These are phyloP conservation scores for Penicillium verhagenii DNA, from an alignment of 495 filamentous ascomycete genomes.

Conservation along the genomic window DNA sequence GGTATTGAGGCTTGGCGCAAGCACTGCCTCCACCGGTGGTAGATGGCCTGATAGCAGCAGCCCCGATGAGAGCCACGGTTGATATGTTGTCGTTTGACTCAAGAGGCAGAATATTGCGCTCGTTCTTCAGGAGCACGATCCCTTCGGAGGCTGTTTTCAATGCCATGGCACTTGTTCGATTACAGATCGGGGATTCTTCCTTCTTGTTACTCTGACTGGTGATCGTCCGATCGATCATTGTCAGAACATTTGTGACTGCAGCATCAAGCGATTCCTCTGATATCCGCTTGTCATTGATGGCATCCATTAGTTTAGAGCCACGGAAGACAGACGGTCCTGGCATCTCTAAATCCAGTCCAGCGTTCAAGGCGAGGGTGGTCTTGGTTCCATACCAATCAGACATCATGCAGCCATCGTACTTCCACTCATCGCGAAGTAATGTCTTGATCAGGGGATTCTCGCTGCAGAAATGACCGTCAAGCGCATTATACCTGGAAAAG, in stretches of 20 bases:
- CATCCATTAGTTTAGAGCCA: neutral
- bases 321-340: conserved; percentile 4
- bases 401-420: conserved; percentile 1
- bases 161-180: conserved; percentile 1
- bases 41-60: conserved; percentile 1
- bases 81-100: neutral
- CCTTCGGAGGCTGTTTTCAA: conserved; percentile 1
- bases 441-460: neutral
- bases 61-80: conserved; percentile 2
- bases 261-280: neutral
- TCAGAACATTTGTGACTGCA: neutral
- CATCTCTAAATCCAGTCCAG: conserved; percentile 9
- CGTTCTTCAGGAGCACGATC: conserved; percentile 8
- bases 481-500: neutral
- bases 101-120: neutral
- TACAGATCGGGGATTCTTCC: neutral
- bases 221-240: neutral
- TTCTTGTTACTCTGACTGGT: neutral
- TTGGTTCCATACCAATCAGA: conserved; percentile 7
- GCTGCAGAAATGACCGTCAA: neutral
- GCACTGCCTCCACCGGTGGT: conserved; percentile 4
- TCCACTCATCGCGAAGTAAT: conserved; percentile 5
- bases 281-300: neutral
- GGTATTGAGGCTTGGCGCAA: conserved; percentile 7
- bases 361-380: neutral